Base-by-base conservation (phyloP, 805 yeast genomes). In the Cyberlindnera misumaiensis region DNA sequence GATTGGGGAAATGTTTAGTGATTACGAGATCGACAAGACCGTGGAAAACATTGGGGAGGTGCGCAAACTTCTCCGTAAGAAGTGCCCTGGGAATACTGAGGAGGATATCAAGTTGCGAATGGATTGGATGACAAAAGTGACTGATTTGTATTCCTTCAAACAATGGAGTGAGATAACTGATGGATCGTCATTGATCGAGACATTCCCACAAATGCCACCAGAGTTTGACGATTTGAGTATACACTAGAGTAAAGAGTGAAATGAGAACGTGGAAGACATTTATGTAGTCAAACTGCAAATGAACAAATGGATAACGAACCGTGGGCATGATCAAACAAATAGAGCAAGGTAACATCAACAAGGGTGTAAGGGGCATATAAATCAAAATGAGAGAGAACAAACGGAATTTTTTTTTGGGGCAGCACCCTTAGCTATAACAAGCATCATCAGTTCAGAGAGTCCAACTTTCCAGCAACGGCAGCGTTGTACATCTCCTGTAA, bases 51-150 rank as follows among this genome's bases (percentile, higher is more conserved):
- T 83, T 52, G 81, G 82, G 1, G 51, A 64, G 32, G 59, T 83
- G 28, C 60, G 93, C 35, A 60, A 67, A 15, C 52, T 63, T 14
- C 58, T 83, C 32, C 61, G 87, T 35, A 61, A 55, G 18, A 49
- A 58, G 29, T 63, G 69, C 32, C 59, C 66, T 2, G 77, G 77
- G 3, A 69, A 65, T 28, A 77, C 71, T 40, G 44, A 51, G 11
- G 60, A 65, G n/a, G 62, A 59, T 7, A 76, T 81, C 31, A 76
- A 77, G 38, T 59, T 60, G 3, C 65, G 93, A 43, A 83, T 83
- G 93, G 68, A 67, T 14, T 79, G 89, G 83, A 79, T 83, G 56
- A 77, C 73, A 35, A 60, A 58, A 3, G 64, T 80, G 28, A 82
- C 89, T 3, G 90, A 83, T 55, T 60, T 62, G 36, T 76, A 72